Conservation (phyloP, 2,329 filamentous ascomycete genomes). For the Paecilomyces dactylethromorphus region DNA sequence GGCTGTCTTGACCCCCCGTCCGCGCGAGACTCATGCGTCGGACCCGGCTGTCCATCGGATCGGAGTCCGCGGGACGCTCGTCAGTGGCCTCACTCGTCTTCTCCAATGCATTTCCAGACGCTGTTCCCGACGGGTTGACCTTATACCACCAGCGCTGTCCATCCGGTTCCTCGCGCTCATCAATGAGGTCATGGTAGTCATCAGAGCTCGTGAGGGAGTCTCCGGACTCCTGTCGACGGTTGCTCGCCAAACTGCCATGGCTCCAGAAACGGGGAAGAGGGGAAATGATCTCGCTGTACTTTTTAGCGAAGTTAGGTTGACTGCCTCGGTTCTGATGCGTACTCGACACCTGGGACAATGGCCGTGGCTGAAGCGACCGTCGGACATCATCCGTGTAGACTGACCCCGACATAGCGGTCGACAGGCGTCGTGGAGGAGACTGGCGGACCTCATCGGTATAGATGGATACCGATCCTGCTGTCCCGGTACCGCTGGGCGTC, state of each 20-base stretch:
- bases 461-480: constrained; percentile 21
- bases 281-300: constrained; percentile 29
- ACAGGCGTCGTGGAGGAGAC: constrained; percentile 25
- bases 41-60: constrained; percentile 5
- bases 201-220: constrained; percentile 9
- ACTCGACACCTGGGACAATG: constrained; percentile 19
- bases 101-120: constrained; percentile 1
- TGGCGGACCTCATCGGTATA: constrained; percentile 25
- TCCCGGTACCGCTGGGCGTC: constrained; percentile 28
- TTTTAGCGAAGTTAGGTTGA: constrained; percentile 29
- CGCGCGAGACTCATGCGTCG: constrained; percentile 16
- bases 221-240: constrained; percentile 15
- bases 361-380: constrained; percentile 22
- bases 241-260: constrained; percentile 24
- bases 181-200: constrained; percentile 14
- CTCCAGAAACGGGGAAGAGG: constrained; percentile 32
- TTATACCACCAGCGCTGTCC: constrained; percentile 16
- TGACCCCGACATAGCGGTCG: constrained; percentile 26
- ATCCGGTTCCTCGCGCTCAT: constrained; percentile 11
- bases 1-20: constrained; percentile 12
- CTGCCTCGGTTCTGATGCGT: constrained; percentile 19
- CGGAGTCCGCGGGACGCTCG: constrained; percentile 3
- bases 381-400: constrained; percentile 29
- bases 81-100: not conserved
- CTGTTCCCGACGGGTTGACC: constrained; percentile 7